A percentile compares a stretch with the other conserved stretches of the same genome.
These are phyloP conservation scores for Monosporozyma servazzii DNA, from an alignment of 805 yeast genomes.

Conservation along the genomic window DNA sequence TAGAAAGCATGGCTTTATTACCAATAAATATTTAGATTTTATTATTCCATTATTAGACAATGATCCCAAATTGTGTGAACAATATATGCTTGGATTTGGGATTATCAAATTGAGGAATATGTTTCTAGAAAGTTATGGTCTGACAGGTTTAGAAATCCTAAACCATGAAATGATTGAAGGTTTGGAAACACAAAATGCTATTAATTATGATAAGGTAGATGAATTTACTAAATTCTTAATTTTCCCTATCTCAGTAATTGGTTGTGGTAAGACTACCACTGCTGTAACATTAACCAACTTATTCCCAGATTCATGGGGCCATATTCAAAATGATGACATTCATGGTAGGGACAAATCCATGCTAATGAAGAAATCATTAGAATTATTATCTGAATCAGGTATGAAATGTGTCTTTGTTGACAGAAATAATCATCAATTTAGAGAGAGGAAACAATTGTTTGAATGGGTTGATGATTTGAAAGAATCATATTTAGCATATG, in stretches of 20 bases:
- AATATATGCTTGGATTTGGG: conserved; percentile 52
- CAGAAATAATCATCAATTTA: conserved; percentile 66
- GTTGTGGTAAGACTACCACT: conserved; percentile 91
- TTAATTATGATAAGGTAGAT: conserved; percentile 30
- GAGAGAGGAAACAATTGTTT: conserved; percentile 64
- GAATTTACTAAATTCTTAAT: conserved; percentile 47
- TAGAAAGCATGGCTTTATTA: conserved; percentile 48
- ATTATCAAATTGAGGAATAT: conserved; percentile 61
- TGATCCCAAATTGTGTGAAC: conserved; percentile 38
- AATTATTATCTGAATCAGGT: conserved; percentile 28
- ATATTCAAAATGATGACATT: conserved; percentile 75
- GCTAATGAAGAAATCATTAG: conserved; percentile 40
- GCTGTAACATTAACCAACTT: conserved; percentile 49
- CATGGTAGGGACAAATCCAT: conserved; percentile 38
- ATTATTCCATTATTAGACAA: conserved; percentile 45
- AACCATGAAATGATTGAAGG: conserved; percentile 35
- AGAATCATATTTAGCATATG: conserved; percentile 35
- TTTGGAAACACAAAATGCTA: conserved; percentile 32
- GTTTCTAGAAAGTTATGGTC: conserved; percentile 47
- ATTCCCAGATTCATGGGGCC: conserved; percentile 52
- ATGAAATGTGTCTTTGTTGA: conserved; percentile 58
- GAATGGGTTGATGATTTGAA: conserved; percentile 39
- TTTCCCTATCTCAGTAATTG: conserved; percentile 81
- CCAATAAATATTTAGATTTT: conserved; percentile 61
- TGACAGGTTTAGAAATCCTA: conserved; percentile 51